phyloP scores from a whole-genome alignment of 2,329 filamentous ascomycete genomes.

The Xylariaceae sp. region DNA sequence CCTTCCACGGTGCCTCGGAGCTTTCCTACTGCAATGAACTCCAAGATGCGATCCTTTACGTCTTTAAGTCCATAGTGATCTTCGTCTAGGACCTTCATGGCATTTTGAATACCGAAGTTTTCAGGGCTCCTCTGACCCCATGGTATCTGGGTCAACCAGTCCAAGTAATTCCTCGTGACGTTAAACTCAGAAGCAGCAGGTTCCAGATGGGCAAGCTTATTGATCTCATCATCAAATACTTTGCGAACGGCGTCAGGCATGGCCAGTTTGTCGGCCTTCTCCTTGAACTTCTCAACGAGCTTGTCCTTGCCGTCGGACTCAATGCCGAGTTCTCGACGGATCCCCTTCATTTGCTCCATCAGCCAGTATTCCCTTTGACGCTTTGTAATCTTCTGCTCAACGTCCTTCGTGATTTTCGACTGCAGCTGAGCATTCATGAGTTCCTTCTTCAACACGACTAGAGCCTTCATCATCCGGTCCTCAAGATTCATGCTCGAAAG shows the following conservation, averaged over 20 bases:
- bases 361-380: constrained; percentile 96
- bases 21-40: constrained; percentile 98
- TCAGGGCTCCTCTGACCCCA: constrained; percentile 95
- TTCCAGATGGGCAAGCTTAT: constrained; percentile 92
- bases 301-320: constrained; percentile 99
- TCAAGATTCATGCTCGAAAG: constrained; percentile 86
- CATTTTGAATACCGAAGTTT: constrained; percentile 93
- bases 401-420: constrained; percentile 96
- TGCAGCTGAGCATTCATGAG: constrained; percentile 96
- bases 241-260: constrained; percentile 98
- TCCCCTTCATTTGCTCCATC: constrained; percentile 99
- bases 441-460: constrained; percentile 94
- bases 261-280: constrained; percentile 85
- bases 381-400: constrained; percentile 95
- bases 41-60: constrained; percentile 95
- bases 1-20: constrained; percentile 94
- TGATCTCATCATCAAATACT: constrained; percentile 96
- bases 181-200: constrained; percentile 97
- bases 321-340: constrained; percentile 88
- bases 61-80: constrained; percentile 97
- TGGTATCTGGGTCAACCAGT: constrained; percentile 97
- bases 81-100: constrained; percentile 84
- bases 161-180: constrained; percentile 94
- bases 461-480: constrained; percentile 82
- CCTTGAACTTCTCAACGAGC: constrained; percentile 93